phyloP scores from a whole-genome alignment of 768 basidiomycete genomes.

The Lentinula edodes region DNA sequence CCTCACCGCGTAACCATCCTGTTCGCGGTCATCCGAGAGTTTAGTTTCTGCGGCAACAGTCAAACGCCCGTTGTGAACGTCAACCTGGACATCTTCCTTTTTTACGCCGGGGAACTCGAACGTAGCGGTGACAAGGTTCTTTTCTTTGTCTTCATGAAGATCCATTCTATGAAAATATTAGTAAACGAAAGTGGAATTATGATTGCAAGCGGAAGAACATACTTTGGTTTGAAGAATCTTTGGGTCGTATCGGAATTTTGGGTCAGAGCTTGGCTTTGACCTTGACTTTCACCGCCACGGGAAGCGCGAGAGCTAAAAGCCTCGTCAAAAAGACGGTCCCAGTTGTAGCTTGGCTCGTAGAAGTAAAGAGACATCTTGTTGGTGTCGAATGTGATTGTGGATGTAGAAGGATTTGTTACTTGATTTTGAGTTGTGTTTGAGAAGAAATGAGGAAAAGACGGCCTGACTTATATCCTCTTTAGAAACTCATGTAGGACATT shows the following conservation, averaged over 20 bases:
- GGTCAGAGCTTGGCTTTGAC: constrained; percentile 9
- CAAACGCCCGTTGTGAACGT: constrained; percentile 46
- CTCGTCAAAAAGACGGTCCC: constrained; percentile 41
- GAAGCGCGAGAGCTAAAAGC: constrained; percentile 13
- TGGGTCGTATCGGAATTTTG: constrained; percentile 6
- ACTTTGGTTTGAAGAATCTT: constrained; percentile 27
- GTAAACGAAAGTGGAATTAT: background rate
- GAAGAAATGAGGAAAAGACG: background rate
- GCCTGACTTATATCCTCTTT: background rate
- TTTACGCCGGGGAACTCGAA: constrained; percentile 61
- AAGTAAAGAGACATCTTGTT: constrained; percentile 22
- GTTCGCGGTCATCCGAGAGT: constrained; percentile 27
- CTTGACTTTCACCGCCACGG: constrained; percentile 1
- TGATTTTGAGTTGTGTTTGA: background rate
- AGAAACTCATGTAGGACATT: background rate
- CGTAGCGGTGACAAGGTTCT: constrained; percentile 47
- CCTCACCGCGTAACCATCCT: constrained; percentile 37
- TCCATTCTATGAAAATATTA: constrained; percentile 43
- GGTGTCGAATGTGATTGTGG: background rate
- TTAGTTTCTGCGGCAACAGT: constrained; percentile 47
- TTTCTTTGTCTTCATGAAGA: constrained; percentile 43
- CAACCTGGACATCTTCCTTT: constrained; percentile 49
- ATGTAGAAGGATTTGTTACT: no score
- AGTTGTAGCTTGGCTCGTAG: constrained; percentile 42
- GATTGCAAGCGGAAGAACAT: background rate